Conservation (phyloP, 2,329 filamentous ascomycete genomes). For the Penicillium capsulatum region DNA sequence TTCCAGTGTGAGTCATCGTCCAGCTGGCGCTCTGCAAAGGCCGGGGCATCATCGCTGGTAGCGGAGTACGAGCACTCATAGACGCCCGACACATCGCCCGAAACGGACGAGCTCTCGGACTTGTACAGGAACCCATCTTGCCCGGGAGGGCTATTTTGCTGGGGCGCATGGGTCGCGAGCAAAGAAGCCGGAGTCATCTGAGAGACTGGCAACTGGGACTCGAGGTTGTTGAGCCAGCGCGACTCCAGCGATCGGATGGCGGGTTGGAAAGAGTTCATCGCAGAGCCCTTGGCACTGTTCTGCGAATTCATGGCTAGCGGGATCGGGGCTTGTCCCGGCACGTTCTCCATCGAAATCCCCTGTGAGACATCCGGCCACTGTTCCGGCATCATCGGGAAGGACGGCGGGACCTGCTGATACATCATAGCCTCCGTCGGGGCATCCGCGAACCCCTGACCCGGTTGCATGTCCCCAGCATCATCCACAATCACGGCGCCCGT, state of each 20-base stretch:
- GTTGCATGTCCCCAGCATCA: slow-evolving; percentile 30
- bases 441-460: slow-evolving; percentile 29
- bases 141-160: slow-evolving; percentile 14
- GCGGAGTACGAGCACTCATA: slow-evolving; percentile 34
- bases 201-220: slow-evolving; percentile 31
- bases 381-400: slow-evolving; percentile 29
- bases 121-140: slow-evolving; percentile 34
- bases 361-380: slow-evolving; percentile 25
- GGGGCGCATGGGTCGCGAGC: slow-evolving; percentile 12
- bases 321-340: slow-evolving; percentile 15
- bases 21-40: slow-evolving; percentile 28
- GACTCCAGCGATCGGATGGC: slow-evolving; percentile 32
- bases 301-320: slow-evolving; percentile 21
- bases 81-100: slow-evolving; percentile 32
- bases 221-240: slow-evolving; percentile 33
- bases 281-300: slow-evolving; percentile 18
- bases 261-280: slow-evolving; percentile 23
- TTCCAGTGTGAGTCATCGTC: slow-evolving; percentile 33
- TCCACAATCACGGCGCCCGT: slow-evolving; percentile 36
- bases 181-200: slow-evolving; percentile 26
- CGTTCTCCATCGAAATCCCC: slow-evolving; percentile 13
- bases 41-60: slow-evolving; percentile 29
- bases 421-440: slow-evolving; percentile 28
- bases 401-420: slow-evolving; percentile 30
- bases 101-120: slow-evolving; percentile 37